Evolutionary conservation across 371 early-diverging fungal genomes (phyloP).

Genomic region (Mucor plumbeus): DNA sequence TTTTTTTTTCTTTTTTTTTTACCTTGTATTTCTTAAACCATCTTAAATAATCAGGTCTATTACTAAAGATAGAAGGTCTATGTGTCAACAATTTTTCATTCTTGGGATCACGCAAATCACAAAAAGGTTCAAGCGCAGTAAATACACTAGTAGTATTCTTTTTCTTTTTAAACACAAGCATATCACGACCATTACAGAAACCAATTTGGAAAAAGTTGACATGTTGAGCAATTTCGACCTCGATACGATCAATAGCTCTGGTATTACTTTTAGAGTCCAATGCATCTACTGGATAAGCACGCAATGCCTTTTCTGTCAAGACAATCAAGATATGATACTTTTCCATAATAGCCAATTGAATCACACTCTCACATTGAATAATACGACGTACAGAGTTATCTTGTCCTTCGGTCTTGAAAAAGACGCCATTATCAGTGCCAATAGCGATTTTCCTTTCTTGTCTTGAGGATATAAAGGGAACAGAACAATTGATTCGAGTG

Average conservation of each 20-base stretch:
- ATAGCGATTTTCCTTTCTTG: slow-evolving; percentile 69
- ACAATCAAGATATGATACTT: slow-evolving; percentile 55
- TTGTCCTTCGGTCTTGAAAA: slow-evolving; percentile 48
- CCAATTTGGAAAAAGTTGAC: slow-evolving; percentile 84
- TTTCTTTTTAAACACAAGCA: slow-evolving; percentile 63
- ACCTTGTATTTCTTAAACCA: slow-evolving; percentile 47
- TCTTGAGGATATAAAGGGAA: slow-evolving; percentile 53
- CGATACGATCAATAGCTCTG: slow-evolving; percentile 44
- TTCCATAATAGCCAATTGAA: slow-evolving; percentile 51
- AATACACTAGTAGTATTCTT: slow-evolving; percentile 56
- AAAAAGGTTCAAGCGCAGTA: slow-evolving; percentile 46
- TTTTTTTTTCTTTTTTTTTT: too few species aligned
- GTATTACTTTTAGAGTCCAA: slow-evolving; percentile 51
- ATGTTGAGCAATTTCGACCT: slow-evolving; percentile 65
- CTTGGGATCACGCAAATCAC: slow-evolving; percentile 48
- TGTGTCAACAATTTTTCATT: slow-evolving; percentile 36
- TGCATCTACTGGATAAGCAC: slow-evolving; percentile 67
- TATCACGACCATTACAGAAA: slow-evolving; percentile 61
- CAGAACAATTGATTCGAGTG: slow-evolving; percentile 73
- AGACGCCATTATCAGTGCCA: slow-evolving; percentile 88
- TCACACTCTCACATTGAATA: slow-evolving; percentile 47
- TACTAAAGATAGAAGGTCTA: slow-evolving; percentile 36
- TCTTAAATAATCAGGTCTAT: slow-evolving; percentile 25
- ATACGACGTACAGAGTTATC: slow-evolving; percentile 37
- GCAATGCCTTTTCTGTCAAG: slow-evolving; percentile 59